Evolutionary conservation across 805 yeast genomes (phyloP), one percentile per base, ranked within the genome.

Genomic region (Wickerhamiella domercqiae): DNA sequence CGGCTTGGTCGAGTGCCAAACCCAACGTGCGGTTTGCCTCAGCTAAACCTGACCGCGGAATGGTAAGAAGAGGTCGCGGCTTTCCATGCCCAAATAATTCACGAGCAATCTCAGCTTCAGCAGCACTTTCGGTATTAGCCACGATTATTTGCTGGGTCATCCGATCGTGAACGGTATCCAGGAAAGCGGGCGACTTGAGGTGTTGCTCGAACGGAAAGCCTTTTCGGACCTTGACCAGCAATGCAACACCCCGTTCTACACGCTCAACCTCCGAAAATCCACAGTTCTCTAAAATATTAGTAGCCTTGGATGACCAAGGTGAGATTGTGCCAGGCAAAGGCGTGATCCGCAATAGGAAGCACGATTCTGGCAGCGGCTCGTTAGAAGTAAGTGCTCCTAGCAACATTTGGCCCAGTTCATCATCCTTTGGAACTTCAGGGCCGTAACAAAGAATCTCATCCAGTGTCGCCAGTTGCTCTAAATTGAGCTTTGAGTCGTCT

Each of bases 271-370:
- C 65, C 28, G 66, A 70, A 43, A 90, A 67, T 7, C 95, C 95
- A 62, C 94, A 82, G 39, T 81, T 93, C 39, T 75, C 72, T 37
- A 86, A 71, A 48, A 90, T 90, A 61, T 90, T 87, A 29, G 98
- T 86, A 20, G 99, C 99, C 62, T 90, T 90, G 11, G 97, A 86
- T 7, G 95, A 82, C 99, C 99, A 90, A 24, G 98, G 97, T 19
- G 97, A 86, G 47, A 90, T 87, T 9, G 98, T 90, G 43, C 98
- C 98, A 5, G 84, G 65, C 58, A 97, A 73, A 32, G 99, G 98
- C 37, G 84, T 66, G 37, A 90, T 68, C 55, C 93, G 70, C 34
- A 87, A 61, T 46, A 84, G 61, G 44, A 71, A 69, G 22, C 73
- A 61, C 35, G 51, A 44, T 30, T 53, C 54, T 9, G 60, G 57